phyloP scores from a whole-genome alignment of 1,284 basidiomycete genomes.

The Neotropicomus parvogracilis region DNA sequence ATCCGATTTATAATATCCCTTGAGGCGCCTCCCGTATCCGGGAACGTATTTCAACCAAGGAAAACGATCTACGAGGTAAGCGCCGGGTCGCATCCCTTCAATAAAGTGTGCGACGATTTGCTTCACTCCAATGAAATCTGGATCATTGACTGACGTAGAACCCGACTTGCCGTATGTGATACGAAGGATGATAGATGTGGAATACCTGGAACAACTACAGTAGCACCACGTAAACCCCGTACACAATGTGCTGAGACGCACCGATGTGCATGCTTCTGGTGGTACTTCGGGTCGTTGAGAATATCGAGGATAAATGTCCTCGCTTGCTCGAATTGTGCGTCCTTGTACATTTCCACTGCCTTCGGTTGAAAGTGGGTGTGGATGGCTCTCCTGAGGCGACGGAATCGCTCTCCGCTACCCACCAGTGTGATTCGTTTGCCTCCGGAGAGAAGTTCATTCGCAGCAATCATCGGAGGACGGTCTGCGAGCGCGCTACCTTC shows the following conservation, averaged over 20 bases:
- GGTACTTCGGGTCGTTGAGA: conserved; percentile 34
- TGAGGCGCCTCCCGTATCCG: conserved; percentile 17
- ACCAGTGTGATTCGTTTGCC: conserved; percentile 27
- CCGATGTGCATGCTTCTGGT: conserved; percentile 34
- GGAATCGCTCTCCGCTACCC: conserved; percentile 28
- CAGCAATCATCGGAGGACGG: conserved; percentile 33
- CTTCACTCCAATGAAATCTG: conserved; percentile 52
- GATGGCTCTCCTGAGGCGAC: conserved; percentile 33
- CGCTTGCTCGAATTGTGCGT: conserved; percentile 37
- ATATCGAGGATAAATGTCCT: conserved; percentile 38
- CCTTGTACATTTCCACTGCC: conserved; percentile 33
- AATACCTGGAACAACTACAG: conserved; percentile 41
- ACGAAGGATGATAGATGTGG: conserved; percentile 60
- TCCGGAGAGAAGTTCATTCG: conserved; percentile 30
- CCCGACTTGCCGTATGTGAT: conserved; percentile 60
- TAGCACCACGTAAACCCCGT: not conserved
- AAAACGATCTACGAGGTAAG: conserved; percentile 56
- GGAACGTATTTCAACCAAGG: conserved; percentile 48
- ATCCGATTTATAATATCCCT: conserved; percentile 52
- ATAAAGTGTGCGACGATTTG: conserved; percentile 49
- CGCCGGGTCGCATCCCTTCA: conserved; percentile 49
- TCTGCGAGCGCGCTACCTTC: conserved; percentile 34
- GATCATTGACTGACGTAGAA: conserved; percentile 50
- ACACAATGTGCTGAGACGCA: conserved; percentile 6
- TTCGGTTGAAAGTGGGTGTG: conserved; percentile 40